phyloP scores from a whole-genome alignment of 1,139 yeast species.

The Hyphopichia fennica region DNA sequence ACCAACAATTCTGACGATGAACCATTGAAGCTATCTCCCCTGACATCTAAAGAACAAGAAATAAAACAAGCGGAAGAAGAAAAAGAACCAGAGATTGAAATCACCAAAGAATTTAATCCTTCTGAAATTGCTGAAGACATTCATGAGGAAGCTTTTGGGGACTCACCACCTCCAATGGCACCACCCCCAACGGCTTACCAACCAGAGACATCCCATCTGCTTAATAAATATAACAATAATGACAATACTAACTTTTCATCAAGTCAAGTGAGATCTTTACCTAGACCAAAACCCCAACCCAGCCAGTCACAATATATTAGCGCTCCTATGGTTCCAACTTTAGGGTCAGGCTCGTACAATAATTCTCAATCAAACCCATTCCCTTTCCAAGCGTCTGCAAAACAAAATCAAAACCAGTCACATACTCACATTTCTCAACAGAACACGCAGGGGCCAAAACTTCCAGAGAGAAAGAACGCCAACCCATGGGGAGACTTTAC shows the following conservation, averaged over 20 bases:
- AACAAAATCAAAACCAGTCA: not conserved
- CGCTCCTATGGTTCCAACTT: not conserved
- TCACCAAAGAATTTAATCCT: too few species aligned
- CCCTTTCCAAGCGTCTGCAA: not conserved
- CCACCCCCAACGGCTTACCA: too few species aligned
- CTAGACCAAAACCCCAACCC: not conserved
- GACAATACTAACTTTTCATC: not conserved
- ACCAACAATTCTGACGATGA: not conserved
- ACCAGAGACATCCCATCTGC: too few species aligned
- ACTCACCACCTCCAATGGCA: too few species aligned
- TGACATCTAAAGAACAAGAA: not conserved
- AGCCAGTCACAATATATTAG: not conserved
- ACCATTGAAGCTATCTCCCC: not conserved
- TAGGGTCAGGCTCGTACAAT: not conserved
- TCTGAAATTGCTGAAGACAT: too few species aligned
- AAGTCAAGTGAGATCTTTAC: not conserved
- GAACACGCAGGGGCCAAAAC: slow-evolving; percentile 3
- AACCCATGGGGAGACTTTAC: slow-evolving; percentile 30
- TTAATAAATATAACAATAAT: not conserved
- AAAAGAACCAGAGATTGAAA: not conserved
- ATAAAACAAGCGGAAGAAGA: not conserved
- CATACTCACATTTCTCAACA: not conserved
- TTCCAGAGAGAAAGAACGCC: slow-evolving; percentile 10
- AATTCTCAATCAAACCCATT: slow-evolving; percentile 11
- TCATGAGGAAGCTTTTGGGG: too few species aligned